Evolutionary conservation across 2,329 filamentous ascomycete genomes (phyloP), one percentile per base, ranked within the genome.

Genomic region (Aspergillus oerlinghausenensis): DNA sequence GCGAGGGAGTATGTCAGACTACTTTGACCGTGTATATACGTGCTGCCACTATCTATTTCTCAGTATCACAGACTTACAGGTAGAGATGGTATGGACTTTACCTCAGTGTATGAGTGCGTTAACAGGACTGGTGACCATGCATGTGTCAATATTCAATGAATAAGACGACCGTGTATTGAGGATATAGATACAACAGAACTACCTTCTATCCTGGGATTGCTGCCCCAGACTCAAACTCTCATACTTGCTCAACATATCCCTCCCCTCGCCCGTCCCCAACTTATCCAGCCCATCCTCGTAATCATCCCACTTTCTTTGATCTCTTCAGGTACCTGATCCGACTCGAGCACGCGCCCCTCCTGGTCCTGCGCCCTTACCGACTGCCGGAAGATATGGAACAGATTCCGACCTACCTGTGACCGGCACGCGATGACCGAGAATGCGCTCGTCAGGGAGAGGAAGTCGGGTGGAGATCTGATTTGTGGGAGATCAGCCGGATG

Each of bases 371-470:
- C 55, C 3, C 57, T 55, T 4, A 69, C 59, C 3, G 65, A 65
- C 48, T 64, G 57, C 14, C 64, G 60, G 54, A 70, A 70, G 19
- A 70, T 58, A 28, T 66, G 63, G 32, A 64, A 68, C 3, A 70
- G 51, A 19, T 60, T 60, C 3, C 61, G 54, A 0, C 68, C 68
- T 1, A 69, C 59, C 1, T 56, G 60, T 0, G 68, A 69, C 3
- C 66, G 60, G 17, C 52, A 58, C 17, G 65, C 60, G n/a, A 69
- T 60, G n/a, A 64, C 58, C 1, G 61, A 60, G 54, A 70, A 65
- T 0, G 67, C 60, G 26, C 62, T 62, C n/a, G 64, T 63, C 2
- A 69, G 56, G 1, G 56, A 47, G 3, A 68, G 50, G 48, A 68
- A 69, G 49, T 69, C 67, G 11, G 11, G 14, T 35, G 2, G 0